A percentile compares a stretch with the other conserved stretches of the same genome.
Evolutionary conservation across 371 early-diverging fungal species (phyloP).

Genomic region (Mortierella sp.): DNA sequence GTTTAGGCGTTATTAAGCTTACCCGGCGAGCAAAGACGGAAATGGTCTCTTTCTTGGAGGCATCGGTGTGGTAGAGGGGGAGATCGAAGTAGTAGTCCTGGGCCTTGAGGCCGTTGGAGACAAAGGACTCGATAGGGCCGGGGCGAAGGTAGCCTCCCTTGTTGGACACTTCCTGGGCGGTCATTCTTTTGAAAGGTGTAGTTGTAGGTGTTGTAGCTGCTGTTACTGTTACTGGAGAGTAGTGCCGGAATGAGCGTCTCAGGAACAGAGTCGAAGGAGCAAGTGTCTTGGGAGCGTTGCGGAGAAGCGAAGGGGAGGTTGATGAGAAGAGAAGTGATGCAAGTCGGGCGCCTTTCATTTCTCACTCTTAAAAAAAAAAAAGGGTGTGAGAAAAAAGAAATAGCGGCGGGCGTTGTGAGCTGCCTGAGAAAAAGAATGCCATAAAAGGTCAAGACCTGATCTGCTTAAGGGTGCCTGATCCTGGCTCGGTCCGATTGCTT

Average conservation of each 20-base stretch:
- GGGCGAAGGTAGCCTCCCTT: slow-evolving; percentile 40
- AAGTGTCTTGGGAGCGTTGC: not conserved
- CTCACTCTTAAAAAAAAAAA: not conserved
- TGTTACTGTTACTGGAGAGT: not conserved
- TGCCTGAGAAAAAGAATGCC: not conserved
- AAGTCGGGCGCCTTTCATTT: not conserved
- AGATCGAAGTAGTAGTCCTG: slow-evolving; percentile 56
- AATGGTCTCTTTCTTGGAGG: slow-evolving; percentile 47
- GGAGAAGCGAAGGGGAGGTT: not conserved
- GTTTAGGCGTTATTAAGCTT: not conserved
- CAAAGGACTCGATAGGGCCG: slow-evolving; percentile 48
- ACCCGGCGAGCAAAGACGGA: slow-evolving; percentile 53
- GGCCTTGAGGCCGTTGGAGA: slow-evolving; percentile 50
- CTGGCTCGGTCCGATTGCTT: not conserved
- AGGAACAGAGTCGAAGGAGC: not conserved
- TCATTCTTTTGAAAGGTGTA: not conserved
- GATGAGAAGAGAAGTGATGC: slow-evolving; percentile 4
- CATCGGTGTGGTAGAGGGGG: slow-evolving; percentile 44
- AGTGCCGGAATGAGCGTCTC: not conserved
- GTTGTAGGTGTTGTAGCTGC: not conserved
- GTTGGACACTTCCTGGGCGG: not conserved
- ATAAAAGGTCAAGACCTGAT: not conserved
- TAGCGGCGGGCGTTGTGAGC: not conserved
- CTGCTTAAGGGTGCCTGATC: not conserved
- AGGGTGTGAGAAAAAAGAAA: not conserved